Conservation (phyloP, 371 early-diverging fungal species). For the Apophysomyces variabilis region DNA sequence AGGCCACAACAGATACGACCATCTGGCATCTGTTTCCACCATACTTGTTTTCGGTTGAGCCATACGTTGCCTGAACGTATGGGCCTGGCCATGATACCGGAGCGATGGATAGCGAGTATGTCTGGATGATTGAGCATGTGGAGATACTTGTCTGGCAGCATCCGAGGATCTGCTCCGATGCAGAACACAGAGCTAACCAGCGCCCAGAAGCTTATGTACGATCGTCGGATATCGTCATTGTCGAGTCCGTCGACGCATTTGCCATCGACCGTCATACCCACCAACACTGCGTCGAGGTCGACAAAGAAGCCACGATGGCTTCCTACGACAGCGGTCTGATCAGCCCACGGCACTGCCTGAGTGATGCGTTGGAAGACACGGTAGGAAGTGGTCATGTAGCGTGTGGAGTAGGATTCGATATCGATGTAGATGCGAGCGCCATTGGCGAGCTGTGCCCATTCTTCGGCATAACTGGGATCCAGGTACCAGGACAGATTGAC, state of each 20-base stretch:
- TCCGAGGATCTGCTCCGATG: constrained; percentile 45
- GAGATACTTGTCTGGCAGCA: constrained; percentile 45
- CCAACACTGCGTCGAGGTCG: constrained; percentile 47
- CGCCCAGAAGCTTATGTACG: constrained; percentile 51
- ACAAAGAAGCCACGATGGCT: constrained; percentile 42
- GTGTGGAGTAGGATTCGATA: constrained; percentile 48
- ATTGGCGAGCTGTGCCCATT: constrained; percentile 43
- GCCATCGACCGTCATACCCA: constrained; percentile 48
- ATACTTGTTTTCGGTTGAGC: constrained; percentile 45
- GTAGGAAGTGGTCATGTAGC: constrained; percentile 45
- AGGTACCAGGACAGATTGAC: constrained; percentile 52
- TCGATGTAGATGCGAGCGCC: constrained; percentile 47
- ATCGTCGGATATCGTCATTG: constrained; percentile 46
- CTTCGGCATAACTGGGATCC: constrained; percentile 37
- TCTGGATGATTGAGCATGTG: constrained; percentile 39
- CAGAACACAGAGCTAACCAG: constrained; percentile 49
- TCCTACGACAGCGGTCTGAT: constrained; percentile 26
- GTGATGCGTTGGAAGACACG: constrained; percentile 50
- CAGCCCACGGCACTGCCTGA: constrained; percentile 38
- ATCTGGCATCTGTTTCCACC: constrained; percentile 48
- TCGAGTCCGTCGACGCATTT: constrained; percentile 48
- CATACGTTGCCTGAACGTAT: constrained; percentile 47
- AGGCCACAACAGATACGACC: constrained; percentile 42
- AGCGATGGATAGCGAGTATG: constrained; percentile 46
- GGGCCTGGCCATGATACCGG: constrained; percentile 47